Evolutionary conservation across 2,329 filamentous ascomycete species (phyloP).

Genomic region (Clarireedia monteithiana): DNA sequence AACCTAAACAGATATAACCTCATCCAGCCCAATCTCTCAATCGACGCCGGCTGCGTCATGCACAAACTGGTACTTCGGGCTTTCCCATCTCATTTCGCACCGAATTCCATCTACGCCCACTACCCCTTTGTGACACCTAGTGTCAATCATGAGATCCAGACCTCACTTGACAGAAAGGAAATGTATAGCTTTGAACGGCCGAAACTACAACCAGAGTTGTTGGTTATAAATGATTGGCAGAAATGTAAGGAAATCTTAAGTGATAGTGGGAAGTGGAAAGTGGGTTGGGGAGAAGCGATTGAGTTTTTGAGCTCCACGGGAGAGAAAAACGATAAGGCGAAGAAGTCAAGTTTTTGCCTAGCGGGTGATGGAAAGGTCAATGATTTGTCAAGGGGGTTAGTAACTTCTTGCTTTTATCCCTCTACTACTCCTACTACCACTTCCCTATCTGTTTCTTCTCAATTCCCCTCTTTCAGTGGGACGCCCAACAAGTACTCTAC

Average conservation of each 20-base stretch:
- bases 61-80: conserved; percentile 74
- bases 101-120: conserved; percentile 72
- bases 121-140: conserved; percentile 50
- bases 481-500: no score
- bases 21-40: conserved; percentile 32
- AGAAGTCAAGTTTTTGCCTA: no score
- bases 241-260: conserved; percentile 10
- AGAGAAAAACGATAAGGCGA: no score
- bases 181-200: conserved; percentile 23
- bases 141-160: conserved; percentile 64
- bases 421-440: no score
- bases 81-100: conserved; percentile 71
- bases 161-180: conserved; percentile 39
- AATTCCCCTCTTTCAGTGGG: no score
- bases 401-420: no score
- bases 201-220: conserved; percentile 11
- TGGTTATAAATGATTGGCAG: neutral
- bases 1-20: conserved; percentile 1
- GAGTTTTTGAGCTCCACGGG: neutral
- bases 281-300: neutral
- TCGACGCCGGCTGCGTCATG: conserved; percentile 71
- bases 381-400: no score
- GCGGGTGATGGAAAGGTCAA: no score
- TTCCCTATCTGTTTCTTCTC: no score
- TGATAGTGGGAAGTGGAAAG: conserved; percentile 14